Base-by-base conservation (phyloP, 202 grass and related monocot genomes). In the Carex arenaria region DNA sequence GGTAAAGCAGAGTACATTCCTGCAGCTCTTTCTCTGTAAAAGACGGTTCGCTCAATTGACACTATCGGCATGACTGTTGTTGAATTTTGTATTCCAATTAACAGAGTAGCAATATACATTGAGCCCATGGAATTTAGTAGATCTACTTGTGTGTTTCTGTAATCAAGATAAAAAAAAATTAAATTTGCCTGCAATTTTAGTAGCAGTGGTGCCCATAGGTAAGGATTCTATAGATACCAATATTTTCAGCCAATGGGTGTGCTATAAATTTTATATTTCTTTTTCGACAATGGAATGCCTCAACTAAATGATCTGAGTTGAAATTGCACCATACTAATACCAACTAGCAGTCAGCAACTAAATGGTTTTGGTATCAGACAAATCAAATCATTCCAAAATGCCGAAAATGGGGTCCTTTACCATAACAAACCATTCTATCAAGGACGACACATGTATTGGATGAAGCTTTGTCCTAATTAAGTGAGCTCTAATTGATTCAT, bases 1-100 rank as follows among this genome's bases (percentile, higher is more conserved):
- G 95, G 89, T 52, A 97, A 90, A 80, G 92, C 92, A 3, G 92
- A 94, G 62, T 94, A 97, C 94, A 97, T 90, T 47, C 94, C 94
- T 1, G 94, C 94, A 18, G 92, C 94, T 85, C 85, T 91, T 87
- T 97, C 95, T 77, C 95, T 88, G 67, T 97, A 97, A 64, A 97
- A 97, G 60, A 97, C 95, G 0, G 87, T 91, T 55, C 95, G 64
- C 84, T 97, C 95, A 23, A 97, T 78, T 0, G 90, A 89, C 18
- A 97, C 95, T 26, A 97, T 75, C 26, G 92, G 95, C 77, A 93
- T 90, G 85, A 94, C 92, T 15, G 95, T 88, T 20, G 81, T 84
- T 78, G 77, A 60, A 62, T 93, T 91, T 79, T 90, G 82, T 9
- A 94, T 0, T 8, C 94, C 94, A 1, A 97, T 49, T 60, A 94